Conservation (phyloP, 1,139 yeast species). For the Suhomyces coccinellae region DNA sequence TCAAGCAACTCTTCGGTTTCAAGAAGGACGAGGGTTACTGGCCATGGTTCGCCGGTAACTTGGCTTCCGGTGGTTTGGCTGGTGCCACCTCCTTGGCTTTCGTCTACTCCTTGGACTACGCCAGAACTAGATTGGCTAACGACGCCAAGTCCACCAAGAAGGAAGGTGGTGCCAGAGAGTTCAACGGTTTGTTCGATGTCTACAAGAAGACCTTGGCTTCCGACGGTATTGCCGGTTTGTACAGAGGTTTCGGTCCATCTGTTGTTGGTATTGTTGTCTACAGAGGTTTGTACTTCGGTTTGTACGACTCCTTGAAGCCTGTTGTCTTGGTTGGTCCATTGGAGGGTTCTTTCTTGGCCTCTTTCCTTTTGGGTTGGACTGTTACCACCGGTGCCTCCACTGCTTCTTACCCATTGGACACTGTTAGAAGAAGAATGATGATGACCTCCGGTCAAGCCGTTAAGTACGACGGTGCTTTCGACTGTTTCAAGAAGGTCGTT, state of each 20-base stretch:
- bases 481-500: conserved; percentile 49
- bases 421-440: conserved; percentile 59
- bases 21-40: conserved; percentile 52
- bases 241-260: conserved; percentile 60
- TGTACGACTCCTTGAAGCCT: conserved; percentile 55
- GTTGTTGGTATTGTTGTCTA: conserved; percentile 54
- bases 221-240: conserved; percentile 58
- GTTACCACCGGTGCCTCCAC: conserved; percentile 57
- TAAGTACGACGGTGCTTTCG: conserved; percentile 53
- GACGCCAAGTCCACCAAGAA: conserved; percentile 54
- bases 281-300: conserved; percentile 59
- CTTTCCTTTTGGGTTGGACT: conserved; percentile 57
- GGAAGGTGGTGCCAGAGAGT: conserved; percentile 50
- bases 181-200: conserved; percentile 56
- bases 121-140: conserved; percentile 58
- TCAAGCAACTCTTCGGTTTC: conserved; percentile 54
- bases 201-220: conserved; percentile 55
- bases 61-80: conserved; percentile 58
- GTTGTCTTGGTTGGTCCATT: conserved; percentile 56
- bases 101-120: conserved; percentile 56
- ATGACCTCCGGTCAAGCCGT: conserved; percentile 59
- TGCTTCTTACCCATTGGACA: conserved; percentile 57
- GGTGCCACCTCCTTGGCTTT: conserved; percentile 58
- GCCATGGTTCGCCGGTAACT: conserved; percentile 56
- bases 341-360: conserved; percentile 56